phyloP scores from a whole-genome alignment of 805 yeast genomes.

The Komagataella kurtzmanii region DNA sequence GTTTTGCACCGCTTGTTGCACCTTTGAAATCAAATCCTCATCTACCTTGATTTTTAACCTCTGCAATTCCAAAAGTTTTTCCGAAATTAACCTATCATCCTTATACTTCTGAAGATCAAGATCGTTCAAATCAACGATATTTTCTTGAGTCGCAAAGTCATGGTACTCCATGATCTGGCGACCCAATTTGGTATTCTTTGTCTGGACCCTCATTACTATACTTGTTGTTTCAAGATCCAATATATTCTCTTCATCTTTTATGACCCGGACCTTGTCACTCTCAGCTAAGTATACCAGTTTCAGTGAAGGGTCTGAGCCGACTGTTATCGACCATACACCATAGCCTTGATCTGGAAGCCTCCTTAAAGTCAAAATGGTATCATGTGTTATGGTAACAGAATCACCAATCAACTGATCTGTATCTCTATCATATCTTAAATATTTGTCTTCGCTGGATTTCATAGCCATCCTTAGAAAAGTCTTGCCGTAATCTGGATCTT shows the following conservation, averaged over 20 bases:
- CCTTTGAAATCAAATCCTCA: conserved; percentile 7
- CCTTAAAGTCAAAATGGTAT: conserved; percentile 13
- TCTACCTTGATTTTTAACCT: conserved; percentile 11
- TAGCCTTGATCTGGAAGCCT: conserved; percentile 1
- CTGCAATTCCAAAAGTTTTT: conserved; percentile 11
- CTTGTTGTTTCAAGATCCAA: conserved; percentile 9
- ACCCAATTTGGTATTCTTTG: conserved; percentile 9
- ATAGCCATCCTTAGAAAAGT: conserved; percentile 7
- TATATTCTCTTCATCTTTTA: conserved; percentile 15
- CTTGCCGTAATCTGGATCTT: conserved; percentile 1
- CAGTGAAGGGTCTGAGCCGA: conserved; percentile 6
- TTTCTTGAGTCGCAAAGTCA: not conserved
- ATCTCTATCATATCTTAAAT: conserved; percentile 9
- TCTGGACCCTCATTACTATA: conserved; percentile 14
- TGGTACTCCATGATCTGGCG: conserved; percentile 5
- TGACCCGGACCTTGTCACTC: conserved; percentile 6
- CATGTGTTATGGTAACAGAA: conserved; percentile 14
- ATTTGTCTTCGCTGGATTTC: conserved; percentile 12
- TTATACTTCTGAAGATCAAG: not conserved
- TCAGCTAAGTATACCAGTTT: conserved; percentile 6
- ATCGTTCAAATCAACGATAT: conserved; percentile 1
- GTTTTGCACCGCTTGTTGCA: conserved; percentile 10
- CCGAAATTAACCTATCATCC: conserved; percentile 4
- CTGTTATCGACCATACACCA: conserved; percentile 5
- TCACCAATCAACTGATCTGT: conserved; percentile 7